These are phyloP conservation scores for Kingdonia uniflora DNA, from an alignment of 164 flowering plant species.

Conservation along the genomic window DNA sequence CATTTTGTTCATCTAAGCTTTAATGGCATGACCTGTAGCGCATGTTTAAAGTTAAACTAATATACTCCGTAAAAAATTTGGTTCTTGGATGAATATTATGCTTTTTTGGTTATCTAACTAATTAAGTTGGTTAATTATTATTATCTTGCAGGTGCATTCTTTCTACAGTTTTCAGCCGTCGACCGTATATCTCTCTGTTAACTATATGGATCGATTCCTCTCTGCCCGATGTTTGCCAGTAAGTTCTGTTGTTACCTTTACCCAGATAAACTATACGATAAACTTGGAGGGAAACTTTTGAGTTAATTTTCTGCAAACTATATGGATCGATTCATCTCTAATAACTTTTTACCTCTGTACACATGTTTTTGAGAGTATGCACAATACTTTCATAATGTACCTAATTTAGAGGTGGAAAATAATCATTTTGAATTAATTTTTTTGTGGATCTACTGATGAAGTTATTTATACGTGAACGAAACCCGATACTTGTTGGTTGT, in stretches of 20 bases:
- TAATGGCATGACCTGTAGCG: no score
- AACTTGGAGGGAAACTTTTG: no score
- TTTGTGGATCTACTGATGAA: no score
- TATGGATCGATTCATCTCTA: neutral
- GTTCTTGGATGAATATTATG: no score
- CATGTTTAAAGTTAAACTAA: no score
- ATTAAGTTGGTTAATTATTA: no score
- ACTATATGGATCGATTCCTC: slow-evolving; percentile 68
- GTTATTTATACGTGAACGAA: no score
- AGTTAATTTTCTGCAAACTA: neutral
- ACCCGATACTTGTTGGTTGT: no score
- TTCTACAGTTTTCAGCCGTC: slow-evolving; percentile 39
- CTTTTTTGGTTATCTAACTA: no score
- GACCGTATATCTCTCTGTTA: slow-evolving; percentile 52
- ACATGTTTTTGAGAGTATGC: neutral
- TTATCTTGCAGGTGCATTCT: slow-evolving; percentile 43
- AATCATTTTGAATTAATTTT: neutral
- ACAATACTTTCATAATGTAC: neutral
- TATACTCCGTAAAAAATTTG: no score
- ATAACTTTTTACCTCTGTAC: neutral
- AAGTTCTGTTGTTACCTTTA: slow-evolving; percentile 1
- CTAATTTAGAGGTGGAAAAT: neutral
- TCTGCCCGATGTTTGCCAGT: slow-evolving; percentile 39
- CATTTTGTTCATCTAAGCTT: no score
- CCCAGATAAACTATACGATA: no score